Evolutionary conservation across 2,329 filamentous ascomycete genomes (phyloP), one percentile per base, ranked within the genome.

Genomic region (Colletotrichum tofieldiae): DNA sequence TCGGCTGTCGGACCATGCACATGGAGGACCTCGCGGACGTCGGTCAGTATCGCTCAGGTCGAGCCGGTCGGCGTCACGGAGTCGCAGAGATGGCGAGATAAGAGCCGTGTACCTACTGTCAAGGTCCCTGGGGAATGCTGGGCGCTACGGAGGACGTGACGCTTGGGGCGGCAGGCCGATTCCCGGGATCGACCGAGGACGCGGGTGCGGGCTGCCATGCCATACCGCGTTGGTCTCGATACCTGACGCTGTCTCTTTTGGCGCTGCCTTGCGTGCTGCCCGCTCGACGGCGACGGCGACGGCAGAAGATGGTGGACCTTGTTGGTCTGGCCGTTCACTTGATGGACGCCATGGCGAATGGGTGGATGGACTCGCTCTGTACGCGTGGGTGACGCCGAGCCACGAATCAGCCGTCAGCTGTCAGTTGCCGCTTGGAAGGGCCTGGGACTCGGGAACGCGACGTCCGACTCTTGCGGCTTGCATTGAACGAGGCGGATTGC

Each of bases 401-500:
- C 26, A 20, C n/a, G 12, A 18, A 18, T 2, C 43, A 45, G 11
- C 18, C 23, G 64, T 35, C 23, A 43, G 55, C 58, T 61, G 65
- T 67, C 65, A 62, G 56, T 23, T 37, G 47, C 35, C 45, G 61
- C 29, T 26, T 26, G 54, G 23, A 11, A 41, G 61, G 29, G 26
- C 16, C 18, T 37, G 52, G 52, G 20, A 37, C 18, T 23, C 6
- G 52, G 52, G 35, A 5, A 16, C n/a, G 8, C 29, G 35, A 6
- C 35, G 6, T n/a, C 37, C n/a, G 43, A 61, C 35, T 45, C 23
- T 41, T 29, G n/a, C n/a, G 35, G 26, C 26, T 51, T 41, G 59
- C 65, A 54, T 66, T 59, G 41, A 29, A 32, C 52, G 32, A 37
- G 35, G n/a, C 47, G 35, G 43, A 67, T 60, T 60, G 35, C 45